Base-by-base conservation (phyloP, 2,329 filamentous ascomycete genomes). In the Meredithiella fracta region DNA sequence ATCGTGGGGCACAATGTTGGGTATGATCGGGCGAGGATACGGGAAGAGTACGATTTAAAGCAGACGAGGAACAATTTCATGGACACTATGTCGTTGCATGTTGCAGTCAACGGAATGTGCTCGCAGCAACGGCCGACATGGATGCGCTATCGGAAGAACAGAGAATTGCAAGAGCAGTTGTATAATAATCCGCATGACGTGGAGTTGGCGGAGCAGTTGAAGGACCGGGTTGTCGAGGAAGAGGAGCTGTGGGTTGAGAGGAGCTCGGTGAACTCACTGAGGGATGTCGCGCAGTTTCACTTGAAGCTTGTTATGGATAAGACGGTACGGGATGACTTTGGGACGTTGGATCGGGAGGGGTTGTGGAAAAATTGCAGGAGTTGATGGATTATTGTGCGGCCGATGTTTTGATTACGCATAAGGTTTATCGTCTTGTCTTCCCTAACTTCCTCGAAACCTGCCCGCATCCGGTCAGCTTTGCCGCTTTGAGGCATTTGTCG, bases 71-170 rank as follows among this genome's bases (percentile, higher is more conserved):
- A 89, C 62, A 84, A 80, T 47, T 98, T 95, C 65, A 70, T 98
- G 53, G 92, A 98, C 66, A 98, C 92, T 29, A 98, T 98, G 92
- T 97, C 91, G 1, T 72, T 98, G 20, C 92, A 98, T 66, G 91
- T 95, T 6, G 94, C 94, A 1, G 91, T 95, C 23, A 98, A 98
- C 65, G 92, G 92, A 60, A 98, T 98, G 92, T 98, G 92, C 68
- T 97, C 92, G 22, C 83, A 86, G 61, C 92, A 98, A 67, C 79
- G 92, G 52, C 92, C 94, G 7, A 95, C 87, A 0, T 98, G 92
- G 92, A 89, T 96, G 83, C 94, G 87, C 67, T 87, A 95, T 67
- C 86, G 88, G 66, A 98, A 98, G 70, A 88, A 84, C 61, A 78
- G 84, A 58, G 91, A 97, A 64, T 64, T 91, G 49, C 76, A 87